Evolutionary conservation across 2,329 filamentous ascomycete genomes (phyloP), one percentile per base, ranked within the genome.

Genomic region (Paraconiothyrium brasiliense): DNA sequence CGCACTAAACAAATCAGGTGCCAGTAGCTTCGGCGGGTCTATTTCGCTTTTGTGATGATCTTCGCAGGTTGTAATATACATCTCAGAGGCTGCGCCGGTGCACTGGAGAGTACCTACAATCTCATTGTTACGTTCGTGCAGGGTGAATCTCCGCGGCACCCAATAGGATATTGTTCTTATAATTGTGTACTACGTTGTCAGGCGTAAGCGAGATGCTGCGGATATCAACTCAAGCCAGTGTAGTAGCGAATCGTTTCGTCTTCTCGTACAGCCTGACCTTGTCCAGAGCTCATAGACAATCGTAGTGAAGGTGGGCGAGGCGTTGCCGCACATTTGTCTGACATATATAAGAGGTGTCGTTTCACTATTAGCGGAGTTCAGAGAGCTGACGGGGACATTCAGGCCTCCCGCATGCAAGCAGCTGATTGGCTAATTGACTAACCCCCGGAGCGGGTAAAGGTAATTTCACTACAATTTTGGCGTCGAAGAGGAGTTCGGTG

Each of bases 381-480:
- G 46, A 32, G 46, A 16, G 7, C 20, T 11, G 14, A 34, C 16
- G 13, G 24, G 10, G 20, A 20, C 3, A 13, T 10, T 37, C 14
- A 54, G 27, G 16, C 24, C 7, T 54, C n/a, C 24, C 27, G 14
- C 24, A 54, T 32, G 37, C 37, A 22, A 22, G 7, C 14, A 54
- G 24, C 16, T 34, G 39, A 54, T 54, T 54, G 51, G 51, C 16
- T n/a, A 10, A 37, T 4, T 30, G 16, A 3, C 51, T 41, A 41
- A 41, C 13, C 37, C 16, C 5, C 13, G 16, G 37, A 14, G 9
- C 37, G 51, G 51, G 24, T 54, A 54, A 54, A 44, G 16, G 51
- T 24, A 24, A 54, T 54, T 44, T 54, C 51, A 54, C 51, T 54
- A 39, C 51, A 54, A 54, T 54, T 54, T 44, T 54, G 44, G 37